Conservation (phyloP, 1,139 yeast genomes). For the Kurtzmaniella quercitrusa region DNA sequence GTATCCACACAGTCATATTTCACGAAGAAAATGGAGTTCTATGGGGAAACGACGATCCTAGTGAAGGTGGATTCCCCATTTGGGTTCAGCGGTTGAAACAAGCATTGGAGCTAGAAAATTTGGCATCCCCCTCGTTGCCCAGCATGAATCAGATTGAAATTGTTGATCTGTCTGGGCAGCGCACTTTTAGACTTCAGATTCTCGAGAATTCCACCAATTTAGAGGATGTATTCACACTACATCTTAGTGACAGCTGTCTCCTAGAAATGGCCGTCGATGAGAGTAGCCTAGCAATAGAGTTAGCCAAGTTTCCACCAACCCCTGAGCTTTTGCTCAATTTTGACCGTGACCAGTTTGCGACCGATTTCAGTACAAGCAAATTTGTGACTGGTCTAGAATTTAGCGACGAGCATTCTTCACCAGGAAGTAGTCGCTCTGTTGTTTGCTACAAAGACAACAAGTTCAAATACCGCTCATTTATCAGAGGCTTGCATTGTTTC, state of each 20-base stretch:
- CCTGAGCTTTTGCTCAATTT: neutral
- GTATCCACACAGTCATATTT: conserved; percentile 15
- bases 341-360: neutral
- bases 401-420: neutral
- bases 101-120: conserved; percentile 12
- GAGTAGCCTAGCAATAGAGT: neutral
- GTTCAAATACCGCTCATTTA: neutral
- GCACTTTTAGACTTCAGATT: neutral
- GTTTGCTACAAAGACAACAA: neutral
- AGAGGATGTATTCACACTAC: neutral
- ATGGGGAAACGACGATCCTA: conserved; percentile 11
- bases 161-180: neutral
- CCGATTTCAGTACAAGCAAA: neutral
- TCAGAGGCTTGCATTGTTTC: neutral
- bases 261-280: neutral
- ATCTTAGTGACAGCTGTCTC: neutral
- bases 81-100: conserved; percentile 11
- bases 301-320: neutral
- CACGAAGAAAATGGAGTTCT: conserved; percentile 21
- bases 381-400: neutral
- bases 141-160: neutral
- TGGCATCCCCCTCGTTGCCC: conserved; percentile 11
- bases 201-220: neutral
- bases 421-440: neutral
- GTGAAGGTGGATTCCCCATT: neutral